Conservation (phyloP, 129 eudicot species). For the Tagetes patula region DNA sequence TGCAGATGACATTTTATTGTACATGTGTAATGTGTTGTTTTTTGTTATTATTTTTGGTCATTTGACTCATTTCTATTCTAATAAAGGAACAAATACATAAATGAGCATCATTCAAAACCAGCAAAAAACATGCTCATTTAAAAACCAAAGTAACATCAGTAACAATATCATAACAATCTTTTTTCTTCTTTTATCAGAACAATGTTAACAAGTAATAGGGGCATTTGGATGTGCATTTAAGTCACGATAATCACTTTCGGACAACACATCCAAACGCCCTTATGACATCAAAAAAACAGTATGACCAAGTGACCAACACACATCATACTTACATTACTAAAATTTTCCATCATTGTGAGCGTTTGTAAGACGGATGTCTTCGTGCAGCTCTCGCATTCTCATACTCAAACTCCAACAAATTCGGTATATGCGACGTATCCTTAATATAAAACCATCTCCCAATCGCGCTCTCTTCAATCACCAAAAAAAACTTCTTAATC, state of each 20-base stretch:
- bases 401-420: slow-evolving; percentile 81
- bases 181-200: background rate
- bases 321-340: slow-evolving; percentile 5
- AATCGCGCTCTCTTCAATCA: slow-evolving; percentile 67
- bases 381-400: slow-evolving; percentile 81
- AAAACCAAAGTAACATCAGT: background rate
- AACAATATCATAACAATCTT: background rate
- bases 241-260: background rate
- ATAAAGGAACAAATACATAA: background rate
- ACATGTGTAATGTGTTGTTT: no score
- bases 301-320: background rate
- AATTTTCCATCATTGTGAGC: slow-evolving; percentile 37
- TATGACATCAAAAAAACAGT: slow-evolving; percentile 5
- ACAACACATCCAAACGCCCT: background rate
- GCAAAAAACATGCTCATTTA: background rate
- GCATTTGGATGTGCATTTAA: background rate
- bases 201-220: background rate
- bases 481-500: slow-evolving; percentile 43
- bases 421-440: slow-evolving; percentile 82
- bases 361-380: slow-evolving; percentile 60
- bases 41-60: no score
- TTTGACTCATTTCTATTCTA: background rate
- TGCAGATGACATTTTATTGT: no score
- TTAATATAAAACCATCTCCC: slow-evolving; percentile 73
- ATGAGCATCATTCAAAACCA: background rate